Evolutionary conservation across 2,329 filamentous ascomycete species (phyloP).

Genomic region (Orbilia ellipsospora): DNA sequence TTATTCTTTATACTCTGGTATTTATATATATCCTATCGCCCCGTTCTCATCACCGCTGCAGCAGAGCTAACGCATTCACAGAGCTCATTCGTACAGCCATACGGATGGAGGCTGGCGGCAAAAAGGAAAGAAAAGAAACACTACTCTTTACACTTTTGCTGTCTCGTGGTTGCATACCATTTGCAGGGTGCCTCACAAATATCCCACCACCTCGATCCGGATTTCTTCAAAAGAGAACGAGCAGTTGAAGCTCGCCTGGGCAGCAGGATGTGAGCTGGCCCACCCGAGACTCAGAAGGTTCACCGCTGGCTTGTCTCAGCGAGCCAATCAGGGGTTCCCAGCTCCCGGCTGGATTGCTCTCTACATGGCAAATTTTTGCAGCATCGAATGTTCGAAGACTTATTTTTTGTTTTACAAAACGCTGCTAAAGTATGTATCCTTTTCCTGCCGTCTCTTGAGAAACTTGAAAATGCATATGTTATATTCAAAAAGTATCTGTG

Average conservation of each 20-base stretch:
- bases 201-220: conserved; percentile 16
- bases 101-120: conserved; percentile 4
- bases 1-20: no score
- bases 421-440: no score
- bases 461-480: no score
- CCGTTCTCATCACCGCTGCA: conserved; percentile 12
- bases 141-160: conserved; percentile 1
- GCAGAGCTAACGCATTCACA: neutral
- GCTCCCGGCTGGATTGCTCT: conserved; percentile 22
- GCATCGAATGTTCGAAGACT: no score
- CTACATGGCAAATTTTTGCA: neutral
- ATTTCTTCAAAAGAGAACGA: conserved; percentile 19
- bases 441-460: no score
- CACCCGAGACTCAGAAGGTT: conserved; percentile 20
- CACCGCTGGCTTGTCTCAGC: conserved; percentile 16
- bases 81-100: no score
- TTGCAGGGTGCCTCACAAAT: conserved; percentile 40
- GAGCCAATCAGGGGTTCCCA: conserved; percentile 42
- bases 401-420: no score
- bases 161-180: conserved; percentile 52
- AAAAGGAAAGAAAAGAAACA: conserved; percentile 15
- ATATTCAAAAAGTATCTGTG: no score
- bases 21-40: neutral
- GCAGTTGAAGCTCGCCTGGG: conserved; percentile 31
- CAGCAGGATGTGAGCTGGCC: conserved; percentile 35